phyloP scores from a whole-genome alignment of 2,329 filamentous ascomycete species.

The Claviceps capensis region DNA sequence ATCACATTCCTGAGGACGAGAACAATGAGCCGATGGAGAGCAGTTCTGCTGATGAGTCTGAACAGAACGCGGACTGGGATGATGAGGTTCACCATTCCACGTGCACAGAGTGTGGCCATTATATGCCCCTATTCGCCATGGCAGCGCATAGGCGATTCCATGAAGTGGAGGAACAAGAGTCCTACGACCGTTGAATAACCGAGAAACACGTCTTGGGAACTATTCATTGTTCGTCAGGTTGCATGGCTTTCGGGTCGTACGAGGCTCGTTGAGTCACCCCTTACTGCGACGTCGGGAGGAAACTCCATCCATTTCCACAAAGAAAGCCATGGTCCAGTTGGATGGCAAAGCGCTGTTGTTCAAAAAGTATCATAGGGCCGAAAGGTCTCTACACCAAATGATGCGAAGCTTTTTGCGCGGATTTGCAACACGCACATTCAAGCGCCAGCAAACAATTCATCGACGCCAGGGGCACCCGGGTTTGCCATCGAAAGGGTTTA shows the following conservation, averaged over 20 bases:
- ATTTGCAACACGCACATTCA: neutral
- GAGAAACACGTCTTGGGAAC: neutral
- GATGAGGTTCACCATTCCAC: constrained; percentile 12
- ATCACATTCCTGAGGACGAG: constrained; percentile 18
- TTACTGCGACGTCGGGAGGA: neutral
- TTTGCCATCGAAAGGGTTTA: neutral
- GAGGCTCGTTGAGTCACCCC: neutral
- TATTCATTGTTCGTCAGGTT: neutral
- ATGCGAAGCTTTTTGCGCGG: neutral
- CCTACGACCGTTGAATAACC: neutral
- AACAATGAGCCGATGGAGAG: constrained; percentile 12
- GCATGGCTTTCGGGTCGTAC: constrained; percentile 1
- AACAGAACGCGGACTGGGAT: constrained; percentile 17
- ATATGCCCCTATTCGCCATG: constrained; percentile 44
- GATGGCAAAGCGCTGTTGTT: neutral
- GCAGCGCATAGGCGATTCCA: constrained; percentile 34
- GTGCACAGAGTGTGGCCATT: constrained; percentile 37
- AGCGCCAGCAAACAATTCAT: constrained; percentile 1
- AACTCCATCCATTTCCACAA: neutral
- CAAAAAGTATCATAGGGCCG: neutral
- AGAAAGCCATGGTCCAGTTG: neutral
- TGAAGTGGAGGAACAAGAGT: constrained; percentile 15
- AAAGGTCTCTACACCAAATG: neutral
- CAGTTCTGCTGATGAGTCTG: constrained; percentile 11
- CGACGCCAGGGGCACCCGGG: neutral